These are phyloP conservation scores for Cytospora chrysosperma DNA, from an alignment of 2,329 filamentous ascomycete species.

Conservation along the genomic window DNA sequence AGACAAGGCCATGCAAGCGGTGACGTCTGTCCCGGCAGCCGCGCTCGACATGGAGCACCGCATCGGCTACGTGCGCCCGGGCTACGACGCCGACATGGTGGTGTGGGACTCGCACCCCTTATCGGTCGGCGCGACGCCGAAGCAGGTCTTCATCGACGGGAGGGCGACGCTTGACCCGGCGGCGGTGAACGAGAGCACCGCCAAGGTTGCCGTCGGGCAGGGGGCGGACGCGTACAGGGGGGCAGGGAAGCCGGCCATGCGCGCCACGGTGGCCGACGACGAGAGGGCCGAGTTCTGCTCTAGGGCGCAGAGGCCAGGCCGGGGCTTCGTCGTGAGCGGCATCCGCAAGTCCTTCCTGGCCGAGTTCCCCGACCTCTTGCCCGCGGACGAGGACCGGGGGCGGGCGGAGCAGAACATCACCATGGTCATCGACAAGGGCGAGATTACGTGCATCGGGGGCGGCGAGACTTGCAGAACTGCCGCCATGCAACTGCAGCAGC, in stretches of 20 bases:
- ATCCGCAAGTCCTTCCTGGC: slow-evolving; percentile 38
- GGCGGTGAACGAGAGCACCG: slow-evolving; percentile 33
- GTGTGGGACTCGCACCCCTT: slow-evolving; percentile 50
- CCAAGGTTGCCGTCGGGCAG: slow-evolving; percentile 4
- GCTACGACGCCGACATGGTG: slow-evolving; percentile 51
- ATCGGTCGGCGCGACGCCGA: slow-evolving; percentile 43
- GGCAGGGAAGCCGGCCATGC: slow-evolving; percentile 28
- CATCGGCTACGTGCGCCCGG: slow-evolving; percentile 43
- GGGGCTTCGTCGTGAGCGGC: slow-evolving; percentile 38
- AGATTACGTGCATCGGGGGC: slow-evolving; percentile 39
- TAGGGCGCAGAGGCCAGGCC: slow-evolving; percentile 24
- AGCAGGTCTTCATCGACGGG: slow-evolving; percentile 50
- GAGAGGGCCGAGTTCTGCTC: slow-evolving; percentile 31
- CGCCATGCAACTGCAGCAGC: slow-evolving; percentile 25
- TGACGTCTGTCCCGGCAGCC: slow-evolving; percentile 46
- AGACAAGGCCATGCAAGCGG: slow-evolving; percentile 41
- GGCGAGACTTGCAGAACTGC: slow-evolving; percentile 33
- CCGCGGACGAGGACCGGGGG: not conserved
- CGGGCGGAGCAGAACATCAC: slow-evolving; percentile 30
- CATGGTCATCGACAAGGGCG: slow-evolving; percentile 42
- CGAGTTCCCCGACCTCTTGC: slow-evolving; percentile 20
- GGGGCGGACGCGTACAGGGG: not conserved
- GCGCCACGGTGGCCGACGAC: slow-evolving; percentile 27
- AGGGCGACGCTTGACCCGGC: slow-evolving; percentile 35
- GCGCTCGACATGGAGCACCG: slow-evolving; percentile 43